These are phyloP conservation scores for Astrothelium subdiscretum DNA, from an alignment of 495 filamentous ascomycete species.

Conservation along the genomic window DNA sequence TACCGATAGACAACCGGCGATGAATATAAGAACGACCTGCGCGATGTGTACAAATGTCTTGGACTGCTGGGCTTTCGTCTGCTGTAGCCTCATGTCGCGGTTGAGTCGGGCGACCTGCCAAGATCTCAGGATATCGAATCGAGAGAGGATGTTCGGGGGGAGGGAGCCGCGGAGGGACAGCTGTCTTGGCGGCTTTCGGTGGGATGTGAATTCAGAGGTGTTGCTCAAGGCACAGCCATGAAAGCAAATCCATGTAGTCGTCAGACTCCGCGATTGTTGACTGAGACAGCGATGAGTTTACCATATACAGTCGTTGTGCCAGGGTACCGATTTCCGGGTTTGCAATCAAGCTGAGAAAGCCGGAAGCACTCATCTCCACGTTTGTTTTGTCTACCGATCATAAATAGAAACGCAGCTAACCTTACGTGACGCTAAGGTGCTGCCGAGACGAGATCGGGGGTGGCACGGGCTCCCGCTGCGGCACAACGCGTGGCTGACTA, in stretches of 20 bases:
- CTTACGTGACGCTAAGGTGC: too few species aligned
- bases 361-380: neutral
- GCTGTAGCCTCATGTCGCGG: slow-evolving; percentile 20
- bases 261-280: neutral
- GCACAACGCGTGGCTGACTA: neutral
- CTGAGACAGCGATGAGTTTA: neutral
- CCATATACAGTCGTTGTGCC: neutral
- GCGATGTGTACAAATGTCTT: slow-evolving; percentile 46
- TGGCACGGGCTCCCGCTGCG: neutral
- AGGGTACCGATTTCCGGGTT: neutral
- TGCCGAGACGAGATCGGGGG: neutral
- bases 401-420: neutral
- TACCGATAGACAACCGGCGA: slow-evolving; percentile 63
- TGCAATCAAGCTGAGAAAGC: neutral
- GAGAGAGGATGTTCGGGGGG: neutral
- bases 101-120: neutral
- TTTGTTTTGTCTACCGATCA: neutral
- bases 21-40: slow-evolving; percentile 57
- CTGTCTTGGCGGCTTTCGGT: neutral
- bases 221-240: neutral
- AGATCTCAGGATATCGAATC: neutral
- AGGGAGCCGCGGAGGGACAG: neutral
- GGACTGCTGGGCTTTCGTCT: slow-evolving; percentile 38
- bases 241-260: neutral
- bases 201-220: neutral